Evolutionary conservation across 2,329 filamentous ascomycete genomes (phyloP), one percentile per base, ranked within the genome.

Genomic region (Ophiostoma populinum): DNA sequence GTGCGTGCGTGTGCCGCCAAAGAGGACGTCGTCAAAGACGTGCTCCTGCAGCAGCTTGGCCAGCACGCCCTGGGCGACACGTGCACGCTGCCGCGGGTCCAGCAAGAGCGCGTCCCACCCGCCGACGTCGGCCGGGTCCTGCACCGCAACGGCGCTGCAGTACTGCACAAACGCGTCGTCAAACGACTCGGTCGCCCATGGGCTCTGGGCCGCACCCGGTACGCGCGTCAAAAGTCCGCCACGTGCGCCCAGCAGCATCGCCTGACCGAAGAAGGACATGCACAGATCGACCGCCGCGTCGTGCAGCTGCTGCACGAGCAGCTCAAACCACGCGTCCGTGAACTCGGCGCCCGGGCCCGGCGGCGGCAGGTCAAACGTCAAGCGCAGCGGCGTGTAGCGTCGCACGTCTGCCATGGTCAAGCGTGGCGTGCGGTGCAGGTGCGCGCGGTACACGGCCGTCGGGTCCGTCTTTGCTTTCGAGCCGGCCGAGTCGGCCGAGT

Each of bases 21-120:
- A 61, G 1, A 62, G 42, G 26, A 61, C 44, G 25, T 51, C 47
- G 24, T 49, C 49, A 37, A 57, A 57, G 19, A 61, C 54, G 13
- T 49, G 47, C 40, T 48, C 51, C 40, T 60, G 50, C 33, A 62
- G 45, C 26, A 56, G 43, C 45, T 55, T 54, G 3, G 47, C 47
- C 8, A 62, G 32, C 7, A 62, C 44, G 2, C 53, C 55, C 34
- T 49, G 46, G 12, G 55, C 46, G 16, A 61, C 42, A 42, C 47
- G 54, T 37, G 46, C 48, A 11, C 57, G 48, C 34, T 52, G 47
- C 9, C 7, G 5, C 5, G 42, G 41, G 24, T 51, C 43, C 15
- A 40, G 39, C 19, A 61, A 34, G 29, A 60, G 41, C 12, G 35
- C 38, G 26, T 54, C 48, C 57, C 57, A 61, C 2, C 49, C 46